A percentile compares a stretch with the other conserved stretches of the same genome.
Evolutionary conservation across 2,329 filamentous ascomycete species (phyloP).

Genomic region (Curvularia eragrostidis): DNA sequence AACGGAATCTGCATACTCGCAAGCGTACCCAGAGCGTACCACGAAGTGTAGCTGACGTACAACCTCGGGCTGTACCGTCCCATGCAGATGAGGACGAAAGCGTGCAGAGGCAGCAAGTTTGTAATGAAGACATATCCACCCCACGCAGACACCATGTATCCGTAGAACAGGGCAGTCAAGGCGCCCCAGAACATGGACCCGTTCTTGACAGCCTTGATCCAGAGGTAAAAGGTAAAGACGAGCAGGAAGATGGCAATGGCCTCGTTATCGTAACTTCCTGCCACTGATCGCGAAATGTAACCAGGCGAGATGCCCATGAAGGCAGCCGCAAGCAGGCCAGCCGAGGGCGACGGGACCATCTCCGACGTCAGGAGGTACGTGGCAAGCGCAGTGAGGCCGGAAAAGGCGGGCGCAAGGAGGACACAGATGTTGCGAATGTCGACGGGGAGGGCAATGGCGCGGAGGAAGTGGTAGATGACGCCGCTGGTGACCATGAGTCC

Average conservation of each 20-base stretch:
- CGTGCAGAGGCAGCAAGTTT: conserved; percentile 91
- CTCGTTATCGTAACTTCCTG: conserved; percentile 99
- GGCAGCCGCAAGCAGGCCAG: conserved; percentile 87
- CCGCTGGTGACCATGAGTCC: conserved; percentile 99
- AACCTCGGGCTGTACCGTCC: conserved; percentile 91
- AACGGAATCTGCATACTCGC: conserved; percentile 99
- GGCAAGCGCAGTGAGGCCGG: conserved; percentile 89
- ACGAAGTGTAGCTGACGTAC: conserved; percentile 96
- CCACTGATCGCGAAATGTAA: conserved; percentile 97
- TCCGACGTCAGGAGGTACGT: conserved; percentile 96
- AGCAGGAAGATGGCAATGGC: conserved; percentile 98
- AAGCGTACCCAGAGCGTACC: conserved; percentile 94
- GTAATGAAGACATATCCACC: conserved; percentile 99
- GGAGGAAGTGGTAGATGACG: conserved; percentile 91
- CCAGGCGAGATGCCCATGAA: conserved; percentile 99
- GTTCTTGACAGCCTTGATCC: conserved; percentile 98
- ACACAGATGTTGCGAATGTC: conserved; percentile 99
- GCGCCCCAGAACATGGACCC: conserved; percentile 97
- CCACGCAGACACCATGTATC: conserved; percentile 99
- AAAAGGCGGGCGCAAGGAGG: conserved; percentile 91
- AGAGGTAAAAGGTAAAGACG: conserved; percentile 97
- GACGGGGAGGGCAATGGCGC: conserved; percentile 86
- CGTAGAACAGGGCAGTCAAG: conserved; percentile 93
- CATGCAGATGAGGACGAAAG: conserved; percentile 95
- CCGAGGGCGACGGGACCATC: conserved; percentile 94